Base-by-base conservation (phyloP, 345 rosid genomes). In the Isatis tinctoria region DNA sequence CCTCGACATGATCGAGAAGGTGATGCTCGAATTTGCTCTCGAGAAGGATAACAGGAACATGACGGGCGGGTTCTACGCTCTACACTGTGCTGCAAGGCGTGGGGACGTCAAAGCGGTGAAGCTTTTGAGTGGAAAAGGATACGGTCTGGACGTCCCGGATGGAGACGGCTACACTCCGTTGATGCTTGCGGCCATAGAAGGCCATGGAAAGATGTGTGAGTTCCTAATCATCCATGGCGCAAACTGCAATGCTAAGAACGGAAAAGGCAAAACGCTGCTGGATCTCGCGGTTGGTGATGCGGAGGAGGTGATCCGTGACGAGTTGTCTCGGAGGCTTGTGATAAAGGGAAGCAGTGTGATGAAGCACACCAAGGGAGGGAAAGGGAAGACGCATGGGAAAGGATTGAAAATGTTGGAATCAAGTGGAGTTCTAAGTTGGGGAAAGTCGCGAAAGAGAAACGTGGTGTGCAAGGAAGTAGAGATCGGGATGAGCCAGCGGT, bases 41-140 rank as follows among this genome's bases (percentile, higher is more conserved):
- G 96, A 95, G 79, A 87, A 85, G 74, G 99, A 97, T 32, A 87
- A 82, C 52, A 79, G 69, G 57, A 75, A 85, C 74, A 35, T 59
- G 60, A 86, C 88, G 2, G 90, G 88, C 22, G 97, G 97, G 22
- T 95, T 95, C 83, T 87, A 82, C 37, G 99, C 99, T 4, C 75
- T 95, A 72, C 99, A 95, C 69, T 95, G 91, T 60, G 99, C 97
- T 37, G 98, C 98, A 14, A 89, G 99, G 53, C 92, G 83, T 44
- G 97, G 98, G 51, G 99, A 89, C 65, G 35, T 85, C 33, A 88
- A 81, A 28, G 96, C 99, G 3, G 97, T 84, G 58, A 72, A 74
- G 75, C 80, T 92, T 65, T 72, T 95, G 78, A 76, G 81, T 16
- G 85, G 82, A 20, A 87, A 83, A 65, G 96, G 92, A 16, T 90